Evolutionary conservation across 495 filamentous ascomycete genomes (phyloP).

Genomic region (Aspergillus biplanus): DNA sequence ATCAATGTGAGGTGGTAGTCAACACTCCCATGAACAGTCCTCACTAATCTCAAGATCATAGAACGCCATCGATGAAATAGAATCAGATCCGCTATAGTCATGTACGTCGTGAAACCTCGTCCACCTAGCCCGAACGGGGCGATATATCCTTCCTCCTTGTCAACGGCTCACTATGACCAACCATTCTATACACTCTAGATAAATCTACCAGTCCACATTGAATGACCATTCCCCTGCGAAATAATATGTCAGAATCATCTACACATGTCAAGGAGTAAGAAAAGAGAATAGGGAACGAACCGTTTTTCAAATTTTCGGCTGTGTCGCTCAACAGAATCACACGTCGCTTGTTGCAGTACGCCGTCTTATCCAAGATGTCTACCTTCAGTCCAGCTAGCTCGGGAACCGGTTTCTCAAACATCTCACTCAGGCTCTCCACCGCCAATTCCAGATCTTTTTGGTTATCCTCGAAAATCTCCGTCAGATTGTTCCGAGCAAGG

Average conservation of each 20-base stretch:
- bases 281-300: conserved; percentile 54
- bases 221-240: conserved; percentile 47
- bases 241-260: neutral
- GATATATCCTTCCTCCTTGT: conserved; percentile 4
- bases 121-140: conserved; percentile 11
- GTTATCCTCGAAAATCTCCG: conserved; percentile 97
- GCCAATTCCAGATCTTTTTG: conserved; percentile 98
- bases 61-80: conserved; percentile 23
- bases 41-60: conserved; percentile 8
- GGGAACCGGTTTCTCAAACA: conserved; percentile 93
- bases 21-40: neutral
- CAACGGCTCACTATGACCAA: conserved; percentile 3
- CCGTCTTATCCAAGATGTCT: conserved; percentile 96
- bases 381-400: conserved; percentile 87
- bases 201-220: conserved; percentile 47
- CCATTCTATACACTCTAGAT: conserved; percentile 23
- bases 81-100: conserved; percentile 33
- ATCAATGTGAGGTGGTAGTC: neutral
- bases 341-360: conserved; percentile 91
- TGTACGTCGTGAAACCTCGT: conserved; percentile 41
- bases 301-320: conserved; percentile 83
- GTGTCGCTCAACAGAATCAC: conserved; percentile 90
- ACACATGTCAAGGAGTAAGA: no score
- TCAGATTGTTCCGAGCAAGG: conserved; percentile 90
- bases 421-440: conserved; percentile 90